Conservation (phyloP, 768 basidiomycete genomes). For the Paxillus rubicundulus region DNA sequence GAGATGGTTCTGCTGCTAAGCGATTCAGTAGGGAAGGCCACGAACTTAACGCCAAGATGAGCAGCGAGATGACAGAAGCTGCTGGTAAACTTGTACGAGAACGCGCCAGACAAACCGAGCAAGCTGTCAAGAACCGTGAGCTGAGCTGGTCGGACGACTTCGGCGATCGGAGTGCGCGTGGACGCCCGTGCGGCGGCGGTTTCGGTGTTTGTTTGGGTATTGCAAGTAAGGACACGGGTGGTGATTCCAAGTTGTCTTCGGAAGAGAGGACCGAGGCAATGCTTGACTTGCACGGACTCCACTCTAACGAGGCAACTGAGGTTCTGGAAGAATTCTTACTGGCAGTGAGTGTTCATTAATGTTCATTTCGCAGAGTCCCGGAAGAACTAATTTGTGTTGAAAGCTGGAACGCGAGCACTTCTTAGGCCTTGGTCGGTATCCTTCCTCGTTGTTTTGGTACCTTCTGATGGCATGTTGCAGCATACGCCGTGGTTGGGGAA, state of each 20-base stretch:
- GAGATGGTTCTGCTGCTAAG: slow-evolving; percentile 95
- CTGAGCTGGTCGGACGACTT: slow-evolving; percentile 80
- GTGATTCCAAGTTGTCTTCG: slow-evolving; percentile 56
- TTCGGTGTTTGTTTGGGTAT: slow-evolving; percentile 89
- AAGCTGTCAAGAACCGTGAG: slow-evolving; percentile 71
- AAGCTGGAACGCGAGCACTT: slow-evolving; percentile 87
- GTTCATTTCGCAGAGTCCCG: slow-evolving; percentile 1
- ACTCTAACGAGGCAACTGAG: slow-evolving; percentile 90
- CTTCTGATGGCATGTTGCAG: slow-evolving; percentile 36
- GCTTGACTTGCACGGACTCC: slow-evolving; percentile 90
- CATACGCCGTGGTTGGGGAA: slow-evolving; percentile 90
- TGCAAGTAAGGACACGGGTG: slow-evolving; percentile 54
- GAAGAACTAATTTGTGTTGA: slow-evolving; percentile 13
- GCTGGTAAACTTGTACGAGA: slow-evolving; percentile 85
- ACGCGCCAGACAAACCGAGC: slow-evolving; percentile 70
- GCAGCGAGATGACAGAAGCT: slow-evolving; percentile 77
- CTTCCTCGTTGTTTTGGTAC: neutral
- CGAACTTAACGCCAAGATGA: slow-evolving; percentile 90
- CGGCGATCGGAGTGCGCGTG: slow-evolving; percentile 70
- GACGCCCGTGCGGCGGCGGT: slow-evolving; percentile 74
- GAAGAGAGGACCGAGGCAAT: slow-evolving; percentile 89
- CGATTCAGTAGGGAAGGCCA: slow-evolving; percentile 92
- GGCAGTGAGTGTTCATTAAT: slow-evolving; percentile 54
- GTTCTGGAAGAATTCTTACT: slow-evolving; percentile 87
- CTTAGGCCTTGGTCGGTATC: slow-evolving; percentile 71